Conservation (phyloP, 2,329 filamentous ascomycete species). For the Huntiella savannae region DNA sequence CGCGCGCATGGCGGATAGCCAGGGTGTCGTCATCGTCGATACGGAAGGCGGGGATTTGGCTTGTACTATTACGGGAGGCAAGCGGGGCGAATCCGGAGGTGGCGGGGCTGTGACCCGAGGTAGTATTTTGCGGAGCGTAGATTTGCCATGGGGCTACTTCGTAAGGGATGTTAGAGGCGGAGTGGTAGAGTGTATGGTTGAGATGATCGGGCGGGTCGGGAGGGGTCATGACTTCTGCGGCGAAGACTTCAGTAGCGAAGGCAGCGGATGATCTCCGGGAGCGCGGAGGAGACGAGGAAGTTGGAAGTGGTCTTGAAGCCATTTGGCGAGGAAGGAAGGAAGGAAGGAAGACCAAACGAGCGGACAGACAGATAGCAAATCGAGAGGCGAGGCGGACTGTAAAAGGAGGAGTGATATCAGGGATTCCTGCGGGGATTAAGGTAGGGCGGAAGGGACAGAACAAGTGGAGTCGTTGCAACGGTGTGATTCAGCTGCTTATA, state of each 20-base stretch:
- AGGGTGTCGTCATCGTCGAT: too few relatives aligned
- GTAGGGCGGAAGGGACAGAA: too few relatives aligned
- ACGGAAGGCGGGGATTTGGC: too few relatives aligned
- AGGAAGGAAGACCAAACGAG: not conserved
- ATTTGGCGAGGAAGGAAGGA: not conserved
- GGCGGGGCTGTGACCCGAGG: too few relatives aligned
- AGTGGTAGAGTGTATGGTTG: constrained; percentile 19
- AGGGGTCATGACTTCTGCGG: constrained; percentile 21
- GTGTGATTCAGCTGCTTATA: too few relatives aligned
- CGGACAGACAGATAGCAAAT: too few relatives aligned
- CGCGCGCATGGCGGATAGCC: not conserved
- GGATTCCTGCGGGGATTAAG: too few relatives aligned
- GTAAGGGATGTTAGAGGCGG: not conserved
- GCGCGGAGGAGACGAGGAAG: constrained; percentile 11
- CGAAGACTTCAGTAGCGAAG: constrained; percentile 18
- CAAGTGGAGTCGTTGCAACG: too few relatives aligned
- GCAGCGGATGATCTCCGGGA: constrained; percentile 27
- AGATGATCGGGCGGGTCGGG: constrained; percentile 6
- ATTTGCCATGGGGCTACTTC: constrained; percentile 1
- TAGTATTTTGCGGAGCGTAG: not conserved
- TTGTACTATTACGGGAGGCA: too few relatives aligned
- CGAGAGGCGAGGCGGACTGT: too few relatives aligned
- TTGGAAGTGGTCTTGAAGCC: not conserved
- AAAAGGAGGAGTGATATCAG: too few relatives aligned
- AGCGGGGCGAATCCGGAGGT: too few relatives aligned